A percentile compares a stretch with the other conserved stretches of the same genome.
Conservation (phyloP, 2,329 filamentous ascomycete species). For the Mollisia scopiformis region DNA sequence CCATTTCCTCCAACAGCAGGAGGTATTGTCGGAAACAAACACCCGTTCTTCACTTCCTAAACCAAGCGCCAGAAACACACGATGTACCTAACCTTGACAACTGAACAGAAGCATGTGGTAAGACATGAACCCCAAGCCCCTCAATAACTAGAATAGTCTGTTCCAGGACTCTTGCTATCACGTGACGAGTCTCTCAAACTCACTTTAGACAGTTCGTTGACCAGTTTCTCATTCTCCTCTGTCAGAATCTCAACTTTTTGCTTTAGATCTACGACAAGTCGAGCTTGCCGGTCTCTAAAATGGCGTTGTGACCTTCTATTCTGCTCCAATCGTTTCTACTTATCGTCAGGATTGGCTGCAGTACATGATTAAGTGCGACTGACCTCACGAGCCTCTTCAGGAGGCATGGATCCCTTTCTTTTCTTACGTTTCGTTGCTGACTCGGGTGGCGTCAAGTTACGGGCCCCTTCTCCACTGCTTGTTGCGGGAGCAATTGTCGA, state of each 20-base stretch:
- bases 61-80: not conserved
- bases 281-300: not conserved
- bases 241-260: not conserved
- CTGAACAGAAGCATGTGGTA: not conserved
- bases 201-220: not conserved
- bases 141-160: not conserved
- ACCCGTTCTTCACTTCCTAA: not conserved
- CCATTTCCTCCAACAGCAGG: no score
- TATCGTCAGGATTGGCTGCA: not conserved
- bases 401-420: not conserved
- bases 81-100: not conserved
- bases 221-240: not conserved
- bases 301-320: not conserved
- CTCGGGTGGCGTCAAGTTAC: not conserved
- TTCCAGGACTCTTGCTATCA: not conserved
- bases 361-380: not conserved
- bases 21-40: not conserved
- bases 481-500: not conserved
- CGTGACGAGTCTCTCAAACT: not conserved
- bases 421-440: not conserved
- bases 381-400: not conserved
- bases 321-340: not conserved
- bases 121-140: not conserved
- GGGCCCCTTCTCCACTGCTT: not conserved
- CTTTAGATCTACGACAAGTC: not conserved